Conservation (phyloP, 2,329 filamentous ascomycete species). For the Sarocladium strictum region DNA sequence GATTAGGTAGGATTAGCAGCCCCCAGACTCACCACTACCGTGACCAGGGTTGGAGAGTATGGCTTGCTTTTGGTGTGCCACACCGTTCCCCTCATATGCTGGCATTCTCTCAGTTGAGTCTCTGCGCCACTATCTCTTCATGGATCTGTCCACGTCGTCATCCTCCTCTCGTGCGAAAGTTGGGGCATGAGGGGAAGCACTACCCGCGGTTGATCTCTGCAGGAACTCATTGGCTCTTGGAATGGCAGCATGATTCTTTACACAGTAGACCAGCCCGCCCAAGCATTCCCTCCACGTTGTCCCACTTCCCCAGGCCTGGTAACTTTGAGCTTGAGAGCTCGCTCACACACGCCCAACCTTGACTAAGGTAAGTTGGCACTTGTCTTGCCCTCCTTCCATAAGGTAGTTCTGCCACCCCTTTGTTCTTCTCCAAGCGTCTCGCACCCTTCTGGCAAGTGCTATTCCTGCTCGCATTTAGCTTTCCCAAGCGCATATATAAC, state of each 20-base stretch:
- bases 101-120: neutral
- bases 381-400: neutral
- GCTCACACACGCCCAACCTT: too few relatives aligned
- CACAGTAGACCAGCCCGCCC: neutral
- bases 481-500: neutral
- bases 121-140: neutral
- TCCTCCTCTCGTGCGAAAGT: neutral
- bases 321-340: neutral
- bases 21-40: neutral
- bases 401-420: too few relatives aligned
- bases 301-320: neutral
- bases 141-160: neutral
- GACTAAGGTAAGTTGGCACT: too few relatives aligned
- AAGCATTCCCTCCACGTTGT: neutral
- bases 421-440: neutral
- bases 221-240: neutral
- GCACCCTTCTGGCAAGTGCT: neutral
- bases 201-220: neutral
- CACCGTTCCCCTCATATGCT: neutral
- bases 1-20: neutral
- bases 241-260: too few relatives aligned
- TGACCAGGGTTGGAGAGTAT: neutral
- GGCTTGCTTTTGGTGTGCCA: neutral
- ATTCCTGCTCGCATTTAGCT: neutral
- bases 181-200: neutral